phyloP scores from a whole-genome alignment of 2,329 filamentous ascomycete genomes.

The Calcarisporium arbuscula region DNA sequence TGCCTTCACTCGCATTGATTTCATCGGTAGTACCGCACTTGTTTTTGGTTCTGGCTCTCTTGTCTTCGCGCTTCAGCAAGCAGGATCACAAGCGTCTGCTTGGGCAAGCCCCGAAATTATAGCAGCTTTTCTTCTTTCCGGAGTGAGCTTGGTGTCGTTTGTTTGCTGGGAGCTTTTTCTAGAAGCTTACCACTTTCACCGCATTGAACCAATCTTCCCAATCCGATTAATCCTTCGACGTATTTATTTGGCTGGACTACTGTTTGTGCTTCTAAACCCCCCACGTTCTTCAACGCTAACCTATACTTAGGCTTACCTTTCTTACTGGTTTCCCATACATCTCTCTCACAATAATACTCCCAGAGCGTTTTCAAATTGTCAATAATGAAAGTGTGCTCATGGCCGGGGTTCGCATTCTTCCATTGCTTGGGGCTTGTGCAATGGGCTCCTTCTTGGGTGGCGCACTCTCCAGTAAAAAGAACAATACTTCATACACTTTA shows the following conservation, averaged over 20 bases:
- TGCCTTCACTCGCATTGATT: constrained; percentile 43
- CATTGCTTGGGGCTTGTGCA: constrained; percentile 51
- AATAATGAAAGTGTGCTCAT: constrained; percentile 45
- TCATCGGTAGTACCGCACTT: constrained; percentile 44
- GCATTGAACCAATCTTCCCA: constrained; percentile 50
- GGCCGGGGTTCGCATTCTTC: constrained; percentile 52
- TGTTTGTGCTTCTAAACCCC: constrained; percentile 30
- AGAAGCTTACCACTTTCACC: constrained; percentile 25
- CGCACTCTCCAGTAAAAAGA: constrained; percentile 44
- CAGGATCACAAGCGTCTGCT: constrained; percentile 41
- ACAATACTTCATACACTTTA: constrained; percentile 47
- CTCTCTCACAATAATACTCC: constrained; percentile 50
- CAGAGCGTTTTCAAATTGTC: constrained; percentile 55
- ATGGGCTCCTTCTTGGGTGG: constrained; percentile 51
- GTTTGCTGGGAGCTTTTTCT: constrained; percentile 45
- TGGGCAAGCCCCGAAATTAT: constrained; percentile 50
- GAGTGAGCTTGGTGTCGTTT: constrained; percentile 41
- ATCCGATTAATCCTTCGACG: constrained; percentile 39
- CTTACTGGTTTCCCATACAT: constrained; percentile 54
- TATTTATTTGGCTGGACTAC: constrained; percentile 43
- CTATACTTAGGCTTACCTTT: constrained; percentile 42
- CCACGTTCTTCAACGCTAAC: too few species aligned
- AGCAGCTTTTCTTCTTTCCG: constrained; percentile 39
- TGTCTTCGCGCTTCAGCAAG: constrained; percentile 52
- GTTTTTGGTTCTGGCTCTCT: constrained; percentile 46